Conservation (phyloP, 2,329 filamentous ascomycete species). For the Colletotrichum agaves region DNA sequence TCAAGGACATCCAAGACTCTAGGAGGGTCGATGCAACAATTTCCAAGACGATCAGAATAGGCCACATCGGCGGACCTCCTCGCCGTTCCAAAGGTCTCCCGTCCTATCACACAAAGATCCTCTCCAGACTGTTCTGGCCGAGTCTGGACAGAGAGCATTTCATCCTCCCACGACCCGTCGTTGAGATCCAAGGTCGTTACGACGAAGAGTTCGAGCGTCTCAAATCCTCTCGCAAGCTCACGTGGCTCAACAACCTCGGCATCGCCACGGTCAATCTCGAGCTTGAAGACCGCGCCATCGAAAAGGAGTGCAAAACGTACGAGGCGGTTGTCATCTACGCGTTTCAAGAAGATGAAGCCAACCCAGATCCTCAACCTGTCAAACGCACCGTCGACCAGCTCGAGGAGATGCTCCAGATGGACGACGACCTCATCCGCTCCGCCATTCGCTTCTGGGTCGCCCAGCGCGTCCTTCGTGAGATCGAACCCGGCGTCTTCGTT, state of each 20-base stretch:
- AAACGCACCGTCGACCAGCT: conserved; percentile 64
- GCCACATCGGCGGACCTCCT: conserved; percentile 38
- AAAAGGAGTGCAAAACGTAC: conserved; percentile 80
- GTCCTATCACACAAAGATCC: conserved; percentile 81
- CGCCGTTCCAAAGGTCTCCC: conserved; percentile 41
- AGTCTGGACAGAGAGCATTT: conserved; percentile 78
- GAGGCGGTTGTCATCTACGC: conserved; percentile 89
- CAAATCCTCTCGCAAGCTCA: conserved; percentile 86
- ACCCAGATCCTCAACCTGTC: conserved; percentile 44
- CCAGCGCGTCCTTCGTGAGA: conserved; percentile 72
- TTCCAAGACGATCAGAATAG: conserved; percentile 52
- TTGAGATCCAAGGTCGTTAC: conserved; percentile 74
- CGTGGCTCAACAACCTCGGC: conserved; percentile 87
- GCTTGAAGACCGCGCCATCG: conserved; percentile 80
- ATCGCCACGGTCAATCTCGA: conserved; percentile 84
- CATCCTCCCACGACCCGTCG: conserved; percentile 68
- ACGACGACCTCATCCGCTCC: conserved; percentile 74
- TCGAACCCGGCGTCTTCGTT: conserved; percentile 64
- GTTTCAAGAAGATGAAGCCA: conserved; percentile 68
- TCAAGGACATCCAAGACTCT: conserved; percentile 91
- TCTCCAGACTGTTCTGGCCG: conserved; percentile 96
- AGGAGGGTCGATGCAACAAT: conserved; percentile 77
- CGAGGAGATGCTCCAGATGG: conserved; percentile 73
- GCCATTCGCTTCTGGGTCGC: conserved; percentile 79
- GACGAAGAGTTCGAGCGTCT: conserved; percentile 80